Percentiles rank a stretch among this genome's conserved stretches.
These are phyloP conservation scores for Lenwebbia sp. DNA, from an alignment of 345 rosid genomes.

Conservation along the genomic window DNA sequence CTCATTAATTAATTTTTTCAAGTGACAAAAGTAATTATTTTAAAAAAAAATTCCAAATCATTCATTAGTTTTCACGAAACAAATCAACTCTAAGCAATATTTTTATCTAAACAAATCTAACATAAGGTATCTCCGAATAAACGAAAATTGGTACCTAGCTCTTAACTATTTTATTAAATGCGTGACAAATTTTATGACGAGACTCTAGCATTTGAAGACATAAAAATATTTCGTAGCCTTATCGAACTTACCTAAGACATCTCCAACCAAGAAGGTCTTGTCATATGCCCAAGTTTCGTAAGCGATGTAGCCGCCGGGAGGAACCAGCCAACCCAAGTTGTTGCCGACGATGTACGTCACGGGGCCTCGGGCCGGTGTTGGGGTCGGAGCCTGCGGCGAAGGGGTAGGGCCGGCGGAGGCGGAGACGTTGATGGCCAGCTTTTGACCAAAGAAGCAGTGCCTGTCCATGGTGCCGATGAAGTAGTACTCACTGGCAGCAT, in stretches of 20 bases:
- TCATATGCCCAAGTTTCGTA: conserved; percentile 29
- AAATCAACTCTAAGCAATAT: no score
- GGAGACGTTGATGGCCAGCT: background rate
- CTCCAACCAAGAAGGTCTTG: conserved; percentile 33
- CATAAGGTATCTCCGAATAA: background rate
- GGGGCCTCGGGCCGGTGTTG: conserved; percentile 12
- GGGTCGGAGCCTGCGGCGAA: background rate
- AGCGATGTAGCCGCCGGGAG: background rate
- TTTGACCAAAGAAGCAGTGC: conserved; percentile 25
- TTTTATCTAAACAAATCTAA: no score
- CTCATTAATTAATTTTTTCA: background rate
- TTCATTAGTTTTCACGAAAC: background rate
- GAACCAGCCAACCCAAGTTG: conserved; percentile 24
- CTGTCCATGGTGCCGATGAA: conserved; percentile 19
- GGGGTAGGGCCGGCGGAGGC: background rate
- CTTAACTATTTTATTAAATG: background rate
- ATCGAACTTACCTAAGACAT: conserved; percentile 19
- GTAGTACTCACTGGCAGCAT: conserved; percentile 24
- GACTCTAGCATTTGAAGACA: background rate
- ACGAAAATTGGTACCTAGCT: background rate
- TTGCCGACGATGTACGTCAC: conserved; percentile 19
- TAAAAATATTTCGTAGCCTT: background rate
- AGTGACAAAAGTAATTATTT: no score
- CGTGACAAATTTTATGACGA: background rate
- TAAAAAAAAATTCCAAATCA: fast-evolving